Evolutionary conservation across 208 protist genomes (phyloP), one percentile per base, ranked within the genome.

Genomic region (Crithidia thermophila): DNA sequence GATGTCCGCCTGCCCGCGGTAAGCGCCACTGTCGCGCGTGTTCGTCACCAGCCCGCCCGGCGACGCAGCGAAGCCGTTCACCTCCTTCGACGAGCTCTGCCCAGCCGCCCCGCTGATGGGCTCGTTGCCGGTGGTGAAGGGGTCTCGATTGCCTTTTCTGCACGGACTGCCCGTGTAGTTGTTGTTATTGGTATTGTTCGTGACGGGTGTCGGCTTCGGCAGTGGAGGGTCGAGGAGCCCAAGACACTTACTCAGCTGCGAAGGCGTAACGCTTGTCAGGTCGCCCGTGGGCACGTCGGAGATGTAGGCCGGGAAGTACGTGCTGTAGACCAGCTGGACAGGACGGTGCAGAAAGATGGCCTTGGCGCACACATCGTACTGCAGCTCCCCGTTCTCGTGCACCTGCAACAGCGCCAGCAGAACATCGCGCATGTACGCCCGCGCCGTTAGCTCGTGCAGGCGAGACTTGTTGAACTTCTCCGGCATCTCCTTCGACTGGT

Each of bases 301-400:
- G 43, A 93, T 93, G 74, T 93, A 93, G n/a, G 78, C 85, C 3
- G 88, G 88, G 60, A 90, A 94, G 56, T 58, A 78, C 0, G 81
- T 90, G 39, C 53, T 25, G 70, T 91, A 94, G 27, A 90, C 81
- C 18, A 42, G 53, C 7, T 57, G 61, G n/a, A 91, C 57, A 5
- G 81, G 77, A 28, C 67, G 71, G 23, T 65, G 40, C 18, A 94
- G 27, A 40, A 87, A 94, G 34, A 96, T 77, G 51, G 83, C 76
- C 46, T 75, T 77, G 27, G 87, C 87, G 58, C 77, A 86, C 23
- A 96, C 36, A 68, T 94, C 88, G 42, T 85, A 79, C 60, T 94
- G 88, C 20, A 94, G 52, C 47, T 85, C 79, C 23, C 81, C 66
- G 14, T 79, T 63, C 23, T 87, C 77, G 66, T 97, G 93, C 33